These are phyloP conservation scores for Rhypophila decipiens DNA, from an alignment of 495 filamentous ascomycete species.

Conservation along the genomic window DNA sequence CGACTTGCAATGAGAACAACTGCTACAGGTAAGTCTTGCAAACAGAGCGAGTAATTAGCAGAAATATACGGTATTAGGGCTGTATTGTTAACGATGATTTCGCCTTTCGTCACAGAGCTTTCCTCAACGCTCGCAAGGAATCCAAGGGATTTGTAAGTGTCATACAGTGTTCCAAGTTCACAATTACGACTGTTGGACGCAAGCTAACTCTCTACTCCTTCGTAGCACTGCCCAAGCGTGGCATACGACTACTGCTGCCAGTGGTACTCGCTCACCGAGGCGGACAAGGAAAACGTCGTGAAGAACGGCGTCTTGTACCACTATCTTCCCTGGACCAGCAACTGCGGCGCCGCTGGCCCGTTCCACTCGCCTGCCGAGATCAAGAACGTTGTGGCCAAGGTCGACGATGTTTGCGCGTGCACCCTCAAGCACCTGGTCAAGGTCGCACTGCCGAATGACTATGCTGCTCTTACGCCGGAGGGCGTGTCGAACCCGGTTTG, in stretches of 20 bases:
- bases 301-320: background rate
- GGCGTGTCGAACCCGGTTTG: background rate
- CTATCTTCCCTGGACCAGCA: conserved; percentile 2
- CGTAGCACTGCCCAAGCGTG: background rate
- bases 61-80: background rate
- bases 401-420: conserved; percentile 3
- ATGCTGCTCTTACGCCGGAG: background rate
- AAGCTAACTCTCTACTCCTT: background rate
- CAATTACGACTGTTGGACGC: background rate
- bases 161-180: background rate
- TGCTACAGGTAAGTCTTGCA: background rate
- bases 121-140: conserved; percentile 2
- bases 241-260: conserved; percentile 4
- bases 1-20: conserved; percentile 1
- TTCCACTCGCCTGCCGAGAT: background rate
- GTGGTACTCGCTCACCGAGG: background rate
- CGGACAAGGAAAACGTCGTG: background rate
- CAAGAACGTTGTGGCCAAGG: background rate
- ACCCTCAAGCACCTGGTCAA: background rate
- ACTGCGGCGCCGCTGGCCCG: conserved; percentile 3
- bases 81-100: background rate
- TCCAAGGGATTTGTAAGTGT: background rate
- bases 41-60: background rate
- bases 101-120: background rate
- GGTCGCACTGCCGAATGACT: conserved; percentile 1